Evolutionary conservation across 805 yeast species (phyloP).

Genomic region (Zygosaccharomyces gambellarensis): DNA sequence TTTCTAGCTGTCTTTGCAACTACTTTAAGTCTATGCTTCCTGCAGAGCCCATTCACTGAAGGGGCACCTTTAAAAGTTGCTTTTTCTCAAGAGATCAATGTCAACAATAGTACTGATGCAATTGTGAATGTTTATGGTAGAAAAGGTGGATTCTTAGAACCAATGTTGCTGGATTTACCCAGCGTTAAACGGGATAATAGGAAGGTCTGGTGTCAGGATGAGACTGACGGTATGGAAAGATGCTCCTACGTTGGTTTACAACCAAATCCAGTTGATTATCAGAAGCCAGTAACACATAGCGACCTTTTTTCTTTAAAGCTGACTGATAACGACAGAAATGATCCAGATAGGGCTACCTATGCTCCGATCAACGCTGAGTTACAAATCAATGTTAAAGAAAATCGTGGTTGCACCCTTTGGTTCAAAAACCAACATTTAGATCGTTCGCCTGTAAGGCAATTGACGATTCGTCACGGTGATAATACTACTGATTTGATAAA

Average conservation of each 20-base stretch:
- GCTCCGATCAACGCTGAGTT: slow-evolving; percentile 65
- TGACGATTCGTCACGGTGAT: slow-evolving; percentile 46
- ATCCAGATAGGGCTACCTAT: slow-evolving; percentile 45
- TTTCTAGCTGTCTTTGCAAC: slow-evolving; percentile 38
- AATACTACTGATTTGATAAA: slow-evolving; percentile 43
- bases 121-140: slow-evolving; percentile 49
- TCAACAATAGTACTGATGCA: slow-evolving; percentile 35
- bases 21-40: slow-evolving; percentile 38
- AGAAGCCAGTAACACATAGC: slow-evolving; percentile 32
- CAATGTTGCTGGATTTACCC: slow-evolving; percentile 58
- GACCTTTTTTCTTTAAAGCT: slow-evolving; percentile 47
- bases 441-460: slow-evolving; percentile 59
- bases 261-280: slow-evolving; percentile 44
- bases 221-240: slow-evolving; percentile 44
- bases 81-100: slow-evolving; percentile 58
- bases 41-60: slow-evolving; percentile 54
- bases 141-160: slow-evolving; percentile 40
- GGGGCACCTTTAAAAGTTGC: slow-evolving; percentile 66
- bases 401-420: slow-evolving; percentile 57
- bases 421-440: slow-evolving; percentile 48
- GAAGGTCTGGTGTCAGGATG: slow-evolving; percentile 35
- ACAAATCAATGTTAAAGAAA: slow-evolving; percentile 51
- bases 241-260: slow-evolving; percentile 51
- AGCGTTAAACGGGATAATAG: slow-evolving; percentile 42
- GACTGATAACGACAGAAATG: slow-evolving; percentile 44